Evolutionary conservation across 164 flowering plant species (phyloP).

Genomic region (Dillenia turbinata): DNA sequence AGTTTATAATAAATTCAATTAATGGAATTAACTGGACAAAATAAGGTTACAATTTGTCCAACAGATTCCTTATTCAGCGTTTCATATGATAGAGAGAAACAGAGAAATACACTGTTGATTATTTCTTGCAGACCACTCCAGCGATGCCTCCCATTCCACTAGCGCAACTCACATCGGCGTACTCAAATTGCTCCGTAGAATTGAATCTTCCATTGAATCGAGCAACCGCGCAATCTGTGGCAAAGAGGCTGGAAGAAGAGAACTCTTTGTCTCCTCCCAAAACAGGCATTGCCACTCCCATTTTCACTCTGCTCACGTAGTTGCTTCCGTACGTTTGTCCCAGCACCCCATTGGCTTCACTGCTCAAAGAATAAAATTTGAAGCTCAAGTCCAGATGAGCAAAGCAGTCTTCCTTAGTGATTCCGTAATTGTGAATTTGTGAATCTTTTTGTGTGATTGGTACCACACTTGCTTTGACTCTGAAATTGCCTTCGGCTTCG

Average conservation of each 20-base stretch:
- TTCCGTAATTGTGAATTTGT: constrained; percentile 13
- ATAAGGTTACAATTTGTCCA: neutral
- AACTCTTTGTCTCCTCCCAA: constrained; percentile 13
- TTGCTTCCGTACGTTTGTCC: constrained; percentile 20
- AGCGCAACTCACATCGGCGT: constrained; percentile 7
- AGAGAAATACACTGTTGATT: neutral
- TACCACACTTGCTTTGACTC: constrained; percentile 11
- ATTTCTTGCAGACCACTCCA: constrained; percentile 19
- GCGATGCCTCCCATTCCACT: constrained; percentile 7
- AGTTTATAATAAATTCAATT: neutral
- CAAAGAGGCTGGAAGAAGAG: constrained; percentile 10
- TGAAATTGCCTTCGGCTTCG: constrained; percentile 9
- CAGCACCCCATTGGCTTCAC: constrained; percentile 19
- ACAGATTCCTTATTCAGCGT: neutral
- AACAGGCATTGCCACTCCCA: constrained; percentile 14
- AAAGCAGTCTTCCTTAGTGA: constrained; percentile 20
- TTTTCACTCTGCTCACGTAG: constrained; percentile 15
- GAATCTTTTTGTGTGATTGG: constrained; percentile 18
- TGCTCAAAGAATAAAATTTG: constrained; percentile 18
- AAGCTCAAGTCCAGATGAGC: constrained; percentile 24
- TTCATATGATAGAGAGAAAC: neutral
- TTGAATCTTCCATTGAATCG: constrained; percentile 17
- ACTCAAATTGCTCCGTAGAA: neutral
- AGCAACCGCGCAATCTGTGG: constrained; percentile 17
- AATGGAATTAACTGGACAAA: neutral